Conservation (phyloP, 225 moss, liverwort and hornwort genomes). For the Marchantia polymorpha region DNA sequence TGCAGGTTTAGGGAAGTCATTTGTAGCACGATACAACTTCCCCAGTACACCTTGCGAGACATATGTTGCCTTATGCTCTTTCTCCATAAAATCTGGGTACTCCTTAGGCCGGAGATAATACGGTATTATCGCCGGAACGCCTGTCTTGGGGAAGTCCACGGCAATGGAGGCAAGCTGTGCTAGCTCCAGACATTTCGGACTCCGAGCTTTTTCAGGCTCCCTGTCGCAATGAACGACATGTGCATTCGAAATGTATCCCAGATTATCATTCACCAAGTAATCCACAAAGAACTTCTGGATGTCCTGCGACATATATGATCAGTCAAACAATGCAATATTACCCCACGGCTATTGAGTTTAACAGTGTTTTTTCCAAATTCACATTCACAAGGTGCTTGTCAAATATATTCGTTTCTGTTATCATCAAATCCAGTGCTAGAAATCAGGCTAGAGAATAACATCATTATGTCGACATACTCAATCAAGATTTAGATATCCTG, state of each 20-base stretch:
- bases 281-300: conserved; percentile 71
- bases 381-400: too few species aligned
- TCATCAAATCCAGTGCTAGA: too few species aligned
- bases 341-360: not conserved
- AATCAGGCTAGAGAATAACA: too few species aligned
- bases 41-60: conserved; percentile 55
- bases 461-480: too few species aligned
- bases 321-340: conserved; percentile 7
- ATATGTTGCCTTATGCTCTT: conserved; percentile 56
- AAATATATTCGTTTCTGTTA: too few species aligned
- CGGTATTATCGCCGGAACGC: conserved; percentile 59
- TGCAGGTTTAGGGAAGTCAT: not conserved
- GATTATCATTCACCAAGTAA: conserved; percentile 62
- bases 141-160: conserved; percentile 86
- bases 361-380: not conserved
- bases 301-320: conserved; percentile 42
- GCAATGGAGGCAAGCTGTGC: conserved; percentile 61
- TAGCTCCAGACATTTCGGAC: conserved; percentile 61
- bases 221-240: conserved; percentile 74
- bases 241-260: conserved; percentile 80
- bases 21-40: conserved; percentile 51
- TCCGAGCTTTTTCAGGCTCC: conserved; percentile 51
- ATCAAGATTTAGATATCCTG: too few species aligned
- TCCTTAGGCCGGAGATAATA: conserved; percentile 36
- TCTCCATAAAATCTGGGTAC: conserved; percentile 93